phyloP scores from a whole-genome alignment of 1,139 yeast species.

The Nakaseomyces uthaithaninus region DNA sequence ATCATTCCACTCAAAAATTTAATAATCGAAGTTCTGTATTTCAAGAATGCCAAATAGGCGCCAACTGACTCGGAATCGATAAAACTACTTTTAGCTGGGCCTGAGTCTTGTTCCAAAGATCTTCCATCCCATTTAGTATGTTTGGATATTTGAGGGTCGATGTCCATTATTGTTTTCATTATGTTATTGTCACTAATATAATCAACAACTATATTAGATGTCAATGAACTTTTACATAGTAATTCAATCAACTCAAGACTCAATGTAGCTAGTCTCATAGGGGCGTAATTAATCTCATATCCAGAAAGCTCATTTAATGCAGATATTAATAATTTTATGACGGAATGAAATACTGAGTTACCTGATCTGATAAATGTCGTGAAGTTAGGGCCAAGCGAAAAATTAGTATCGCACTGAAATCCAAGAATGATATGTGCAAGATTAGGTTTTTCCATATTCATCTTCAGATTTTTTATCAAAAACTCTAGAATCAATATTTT shows the following conservation, averaged over 20 bases:
- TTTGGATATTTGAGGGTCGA: conserved; percentile 47
- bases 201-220: conserved; percentile 46
- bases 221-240: conserved; percentile 47
- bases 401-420: conserved; percentile 41
- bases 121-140: conserved; percentile 46
- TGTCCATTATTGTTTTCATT: conserved; percentile 44
- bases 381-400: conserved; percentile 38
- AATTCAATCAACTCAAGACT: conserved; percentile 54
- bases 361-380: conserved; percentile 45
- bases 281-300: conserved; percentile 42
- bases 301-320: conserved; percentile 40
- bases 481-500: conserved; percentile 55
- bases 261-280: conserved; percentile 49
- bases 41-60: conserved; percentile 54
- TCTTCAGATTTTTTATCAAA: conserved; percentile 43
- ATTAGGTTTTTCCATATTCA: conserved; percentile 37
- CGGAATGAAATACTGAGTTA: conserved; percentile 47
- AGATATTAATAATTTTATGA: conserved; percentile 43
- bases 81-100: conserved; percentile 35
- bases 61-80: conserved; percentile 38
- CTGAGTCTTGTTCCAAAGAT: conserved; percentile 32
- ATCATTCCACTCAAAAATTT: conserved; percentile 68
- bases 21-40: conserved; percentile 52
- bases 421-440: conserved; percentile 76
- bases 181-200: conserved; percentile 46